Evolutionary conservation across 164 flowering plant genomes (phyloP), one percentile per base, ranked within the genome.

Genomic region (Malania oleifera): DNA sequence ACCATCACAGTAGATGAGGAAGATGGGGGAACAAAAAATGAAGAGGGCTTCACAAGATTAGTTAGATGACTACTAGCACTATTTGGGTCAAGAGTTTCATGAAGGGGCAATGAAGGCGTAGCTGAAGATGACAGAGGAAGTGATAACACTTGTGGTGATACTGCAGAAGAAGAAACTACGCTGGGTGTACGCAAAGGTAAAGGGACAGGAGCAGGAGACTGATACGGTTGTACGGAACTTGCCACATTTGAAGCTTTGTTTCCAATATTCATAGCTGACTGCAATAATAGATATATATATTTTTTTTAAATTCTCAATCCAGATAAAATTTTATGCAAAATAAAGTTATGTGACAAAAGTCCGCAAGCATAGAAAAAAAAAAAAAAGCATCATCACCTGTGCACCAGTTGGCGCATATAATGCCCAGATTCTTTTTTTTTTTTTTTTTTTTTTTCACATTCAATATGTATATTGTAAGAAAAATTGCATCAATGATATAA

Each of bases 31-130:
- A 59, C 57, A 49, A 73, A 66, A 51, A 83, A 81, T 0, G 81
- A 57, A 38, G 80, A 77, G 14, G 89, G 85, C 70, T 65, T 77
- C 27, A 78, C 69, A 29, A 76, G 83, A 65, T 72, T 72, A 44
- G 72, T 61, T 19, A 65, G 41, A 10, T 39, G 67, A 61, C 63
- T 70, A 52, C 56, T 38, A 56, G 50, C 69, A 44, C 37, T 53
- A 24, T 38, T 55, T 11, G 67, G 57, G 24, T 78, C 73, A 29
- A 66, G 20, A 22, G 69, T 20, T 7, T 68, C 79, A 48, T 49
- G 57, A 5, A 50, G 54, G 1, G 65, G 40, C 24, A 51, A 15
- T 20, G 63, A 37, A 40, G 59, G 39, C 31, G 72, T n/a, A 12
- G 71, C 37, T 28, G 78, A 46, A 66, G 70, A 39, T 18, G 73